Conservation (phyloP, 768 basidiomycete species). For the Trametopsis cervina region DNA sequence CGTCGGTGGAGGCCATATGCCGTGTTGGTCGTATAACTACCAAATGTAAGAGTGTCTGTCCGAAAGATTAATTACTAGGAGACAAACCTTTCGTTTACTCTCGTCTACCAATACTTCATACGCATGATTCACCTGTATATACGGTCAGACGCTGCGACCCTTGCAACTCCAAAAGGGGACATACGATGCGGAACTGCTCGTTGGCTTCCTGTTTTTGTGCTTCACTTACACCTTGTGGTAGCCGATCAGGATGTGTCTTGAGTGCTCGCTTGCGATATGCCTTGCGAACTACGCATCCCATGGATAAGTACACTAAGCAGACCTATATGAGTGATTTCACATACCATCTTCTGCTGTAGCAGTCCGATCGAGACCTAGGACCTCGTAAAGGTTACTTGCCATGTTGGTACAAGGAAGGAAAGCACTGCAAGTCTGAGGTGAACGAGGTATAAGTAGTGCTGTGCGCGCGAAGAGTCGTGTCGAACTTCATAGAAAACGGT, state of each 20-base stretch:
- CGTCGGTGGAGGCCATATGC: slow-evolving; percentile 65
- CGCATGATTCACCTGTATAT: slow-evolving; percentile 59
- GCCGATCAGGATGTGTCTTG: slow-evolving; percentile 70
- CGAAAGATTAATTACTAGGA: not conserved
- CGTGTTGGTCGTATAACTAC: slow-evolving; percentile 63
- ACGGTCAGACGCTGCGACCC: not conserved
- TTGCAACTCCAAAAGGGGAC: slow-evolving; percentile 17
- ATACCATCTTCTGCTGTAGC: slow-evolving; percentile 60
- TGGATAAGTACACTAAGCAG: not conserved
- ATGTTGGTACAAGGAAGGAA: slow-evolving; percentile 2
- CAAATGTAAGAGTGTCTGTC: not conserved
- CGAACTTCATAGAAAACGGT: slow-evolving; percentile 7
- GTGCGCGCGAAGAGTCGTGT: slow-evolving; percentile 1
- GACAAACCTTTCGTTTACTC: slow-evolving; percentile 46
- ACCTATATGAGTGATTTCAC: slow-evolving; percentile 20
- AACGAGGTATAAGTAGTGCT: slow-evolving; percentile 7
- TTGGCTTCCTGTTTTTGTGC: slow-evolving; percentile 55
- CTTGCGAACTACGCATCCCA: slow-evolving; percentile 49
- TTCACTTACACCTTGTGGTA: slow-evolving; percentile 46
- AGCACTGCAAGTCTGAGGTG: not conserved
- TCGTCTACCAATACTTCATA: slow-evolving; percentile 68
- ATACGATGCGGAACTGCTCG: slow-evolving; percentile 45
- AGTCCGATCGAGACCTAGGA: slow-evolving; percentile 43
- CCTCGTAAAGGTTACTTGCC: slow-evolving; percentile 45
- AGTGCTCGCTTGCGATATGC: slow-evolving; percentile 73